Evolutionary conservation across 2,329 filamentous ascomycete genomes (phyloP), one percentile per base, ranked within the genome.

Genomic region (Aspergillus sp.): DNA sequence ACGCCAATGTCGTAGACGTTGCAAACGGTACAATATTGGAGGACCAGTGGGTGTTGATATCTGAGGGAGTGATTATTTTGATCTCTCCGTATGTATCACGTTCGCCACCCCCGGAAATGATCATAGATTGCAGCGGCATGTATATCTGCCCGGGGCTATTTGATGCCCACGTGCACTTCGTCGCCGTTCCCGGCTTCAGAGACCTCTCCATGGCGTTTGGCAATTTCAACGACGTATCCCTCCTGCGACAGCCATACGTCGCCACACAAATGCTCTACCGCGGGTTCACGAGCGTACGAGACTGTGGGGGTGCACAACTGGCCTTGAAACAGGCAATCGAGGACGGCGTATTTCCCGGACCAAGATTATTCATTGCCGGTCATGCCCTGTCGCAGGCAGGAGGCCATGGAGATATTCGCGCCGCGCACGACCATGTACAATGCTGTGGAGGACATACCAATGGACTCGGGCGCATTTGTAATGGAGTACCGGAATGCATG

Each of bases 271-370:
- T 86, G 73, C 77, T 88, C 0, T 70, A 73, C 42, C 79, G 84
- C 17, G 85, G 86, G 1, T 88, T 87, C 72, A 88, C 86, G 1
- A 83, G 78, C 1, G 78, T 84, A 2, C 79, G 86, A 3, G 85
- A 88, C 67, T 84, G 82, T 36, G 85, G 84, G 0, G 86, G 86
- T 3, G 84, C 85, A 1, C 76, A 77, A 0, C 71, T 82, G 0
- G 82, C 84, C 1, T 73, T 88, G 32, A 71, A 71, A 38, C 64
- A 87, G 64, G 84, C 85, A 1, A 77, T 87, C 15, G 78, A 76
- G 1, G 83, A 88, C n/a, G 80, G 81, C 2, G 77, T 86, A 0
- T 78, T 84, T 41, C 79, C 80, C 1, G 85, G 84, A 0, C 86
- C 85, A 0, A 72, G 84, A 10, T 68, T 87, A 3, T 85, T 86